These are phyloP conservation scores for Eimeria nieschulzi DNA, from an alignment of 169 alveolate genomes.

Conservation along the genomic window DNA sequence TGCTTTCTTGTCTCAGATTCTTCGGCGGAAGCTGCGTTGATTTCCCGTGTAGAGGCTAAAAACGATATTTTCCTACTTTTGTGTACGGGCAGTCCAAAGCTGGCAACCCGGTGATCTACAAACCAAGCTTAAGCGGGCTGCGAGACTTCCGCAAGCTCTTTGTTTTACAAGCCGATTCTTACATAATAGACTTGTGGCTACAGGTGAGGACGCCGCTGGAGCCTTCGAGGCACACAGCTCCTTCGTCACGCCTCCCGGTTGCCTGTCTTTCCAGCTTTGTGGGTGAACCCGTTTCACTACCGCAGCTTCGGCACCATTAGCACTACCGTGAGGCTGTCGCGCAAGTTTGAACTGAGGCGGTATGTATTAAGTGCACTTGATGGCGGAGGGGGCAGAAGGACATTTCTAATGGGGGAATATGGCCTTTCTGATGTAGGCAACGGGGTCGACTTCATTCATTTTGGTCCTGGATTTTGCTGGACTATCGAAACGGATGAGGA, in stretches of 20 bases:
- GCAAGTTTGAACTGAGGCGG: too few species aligned
- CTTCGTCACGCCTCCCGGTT: too few species aligned
- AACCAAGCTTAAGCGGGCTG: slow-evolving; percentile 24
- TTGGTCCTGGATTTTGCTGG: slow-evolving; percentile 25
- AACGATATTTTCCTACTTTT: background rate
- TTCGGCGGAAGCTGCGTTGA: slow-evolving; percentile 15
- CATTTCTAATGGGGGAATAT: too few species aligned
- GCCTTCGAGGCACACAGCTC: background rate
- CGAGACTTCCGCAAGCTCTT: background rate
- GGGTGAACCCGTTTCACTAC: too few species aligned
- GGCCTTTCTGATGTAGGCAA: slow-evolving; percentile 1
- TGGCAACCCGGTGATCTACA: slow-evolving; percentile 36
- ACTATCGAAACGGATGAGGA: background rate
- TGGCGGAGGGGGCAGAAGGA: too few species aligned
- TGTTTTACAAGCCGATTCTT: slow-evolving; percentile 32
- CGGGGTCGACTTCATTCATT: background rate
- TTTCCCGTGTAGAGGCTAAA: slow-evolving; percentile 19
- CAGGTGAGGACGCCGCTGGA: background rate
- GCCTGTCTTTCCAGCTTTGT: too few species aligned
- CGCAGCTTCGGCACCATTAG: too few species aligned
- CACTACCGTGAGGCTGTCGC: too few species aligned
- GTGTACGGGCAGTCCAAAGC: background rate
- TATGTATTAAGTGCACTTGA: too few species aligned
- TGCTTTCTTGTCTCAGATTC: background rate
- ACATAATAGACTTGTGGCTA: slow-evolving; percentile 18